phyloP scores from a whole-genome alignment of 2,329 filamentous ascomycete species.

The Colletotrichum sp. region DNA sequence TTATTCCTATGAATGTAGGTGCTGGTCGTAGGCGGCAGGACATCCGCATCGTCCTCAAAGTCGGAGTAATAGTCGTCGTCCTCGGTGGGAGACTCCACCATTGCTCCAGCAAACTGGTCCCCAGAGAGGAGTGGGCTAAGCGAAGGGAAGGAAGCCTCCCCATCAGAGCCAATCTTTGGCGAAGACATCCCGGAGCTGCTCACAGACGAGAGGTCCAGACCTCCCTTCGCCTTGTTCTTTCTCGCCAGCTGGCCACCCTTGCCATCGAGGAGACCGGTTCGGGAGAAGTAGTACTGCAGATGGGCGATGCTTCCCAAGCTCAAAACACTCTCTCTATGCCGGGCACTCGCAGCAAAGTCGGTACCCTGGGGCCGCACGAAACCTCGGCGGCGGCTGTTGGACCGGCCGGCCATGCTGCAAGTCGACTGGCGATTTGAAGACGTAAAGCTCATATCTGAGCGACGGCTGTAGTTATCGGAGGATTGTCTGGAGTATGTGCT shows the following conservation, averaged over 20 bases:
- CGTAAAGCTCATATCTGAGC: conserved; percentile 45
- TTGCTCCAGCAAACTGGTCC: conserved; percentile 37
- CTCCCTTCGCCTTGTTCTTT: conserved; percentile 67
- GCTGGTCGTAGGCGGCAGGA: conserved; percentile 96
- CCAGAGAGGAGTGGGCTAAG: conserved; percentile 61
- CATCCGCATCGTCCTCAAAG: conserved; percentile 72
- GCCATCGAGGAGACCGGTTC: conserved; percentile 90
- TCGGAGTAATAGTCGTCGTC: conserved; percentile 58
- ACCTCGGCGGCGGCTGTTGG: conserved; percentile 67
- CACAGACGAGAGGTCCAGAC: conserved; percentile 59
- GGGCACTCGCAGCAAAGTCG: conserved; percentile 88
- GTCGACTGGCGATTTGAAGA: conserved; percentile 51
- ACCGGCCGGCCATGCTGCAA: conserved; percentile 42
- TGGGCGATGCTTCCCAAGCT: conserved; percentile 96
- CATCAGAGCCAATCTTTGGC: conserved; percentile 51
- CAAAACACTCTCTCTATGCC: conserved; percentile 92
- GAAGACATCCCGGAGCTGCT: conserved; percentile 38
- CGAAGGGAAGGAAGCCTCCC: conserved; percentile 65
- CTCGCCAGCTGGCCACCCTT: conserved; percentile 87
- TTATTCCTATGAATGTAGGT: conserved; percentile 90
- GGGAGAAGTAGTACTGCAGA: conserved; percentile 96
- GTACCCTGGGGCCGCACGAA: conserved; percentile 89
- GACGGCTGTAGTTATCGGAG: conserved; percentile 60
- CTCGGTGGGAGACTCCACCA: conserved; percentile 55
- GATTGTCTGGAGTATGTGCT: conserved; percentile 66